These are phyloP conservation scores for Arxiozyma telluris DNA, from an alignment of 1,139 yeast species.

Conservation along the genomic window DNA sequence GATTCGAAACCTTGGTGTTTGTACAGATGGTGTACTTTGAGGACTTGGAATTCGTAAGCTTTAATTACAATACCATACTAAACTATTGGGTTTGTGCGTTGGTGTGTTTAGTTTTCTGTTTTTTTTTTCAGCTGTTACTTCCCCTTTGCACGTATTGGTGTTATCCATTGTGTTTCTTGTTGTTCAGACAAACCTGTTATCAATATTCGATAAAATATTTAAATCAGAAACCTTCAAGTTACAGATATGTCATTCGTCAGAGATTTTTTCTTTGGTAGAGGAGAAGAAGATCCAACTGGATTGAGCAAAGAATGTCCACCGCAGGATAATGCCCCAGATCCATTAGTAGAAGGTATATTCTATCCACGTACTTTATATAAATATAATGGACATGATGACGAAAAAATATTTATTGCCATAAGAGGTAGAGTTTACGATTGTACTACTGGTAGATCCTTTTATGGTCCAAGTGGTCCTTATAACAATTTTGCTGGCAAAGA, in stretches of 20 bases:
- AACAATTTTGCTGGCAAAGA: conserved; percentile 94
- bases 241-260: conserved; percentile 33
- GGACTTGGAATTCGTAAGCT: not conserved
- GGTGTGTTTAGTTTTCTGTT: too few relatives aligned
- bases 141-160: not conserved
- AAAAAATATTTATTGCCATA: conserved; percentile 73
- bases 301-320: conserved; percentile 11
- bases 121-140: not conserved
- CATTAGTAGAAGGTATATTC: conserved; percentile 68
- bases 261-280: conserved; percentile 33
- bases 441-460: conserved; percentile 68
- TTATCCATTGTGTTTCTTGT: not conserved
- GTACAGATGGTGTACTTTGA: too few relatives aligned
- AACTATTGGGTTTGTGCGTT: too few relatives aligned
- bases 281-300: conserved; percentile 34
- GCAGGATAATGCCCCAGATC: conserved; percentile 33
- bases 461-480: conserved; percentile 96
- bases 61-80: not conserved
- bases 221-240: not conserved
- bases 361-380: conserved; percentile 67
- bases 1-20: too few relatives aligned
- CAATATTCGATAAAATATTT: too few relatives aligned
- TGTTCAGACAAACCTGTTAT: too few relatives aligned
- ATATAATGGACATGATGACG: conserved; percentile 73
- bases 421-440: conserved; percentile 84